phyloP scores from a whole-genome alignment of 2,329 filamentous ascomycete species.

The Curvularia lunata region DNA sequence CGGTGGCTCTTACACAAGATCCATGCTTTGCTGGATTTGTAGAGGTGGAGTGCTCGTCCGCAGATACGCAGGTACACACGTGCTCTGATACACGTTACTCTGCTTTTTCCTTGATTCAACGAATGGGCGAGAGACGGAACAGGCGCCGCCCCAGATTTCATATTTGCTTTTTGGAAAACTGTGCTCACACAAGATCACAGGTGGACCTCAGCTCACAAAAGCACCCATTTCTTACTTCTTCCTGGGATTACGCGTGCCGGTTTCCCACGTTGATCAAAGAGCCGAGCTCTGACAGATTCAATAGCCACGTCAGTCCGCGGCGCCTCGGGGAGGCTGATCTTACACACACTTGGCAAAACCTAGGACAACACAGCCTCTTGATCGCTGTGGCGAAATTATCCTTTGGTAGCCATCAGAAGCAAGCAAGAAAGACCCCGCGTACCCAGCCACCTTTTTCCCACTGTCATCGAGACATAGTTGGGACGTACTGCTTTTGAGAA shows the following conservation, averaged over 20 bases:
- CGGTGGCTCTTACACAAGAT: neutral
- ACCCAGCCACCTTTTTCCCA: neutral
- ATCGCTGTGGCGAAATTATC: neutral
- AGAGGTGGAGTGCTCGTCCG: neutral
- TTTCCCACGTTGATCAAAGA: neutral
- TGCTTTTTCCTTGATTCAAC: neutral
- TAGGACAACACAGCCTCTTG: neutral
- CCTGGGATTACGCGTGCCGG: neutral
- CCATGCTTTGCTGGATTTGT: neutral
- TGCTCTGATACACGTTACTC: neutral
- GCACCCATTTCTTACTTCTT: conserved; percentile 1
- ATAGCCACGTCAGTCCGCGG: conserved; percentile 3
- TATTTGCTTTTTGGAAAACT: neutral
- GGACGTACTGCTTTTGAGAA: neutral
- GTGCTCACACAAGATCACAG: neutral
- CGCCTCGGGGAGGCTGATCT: conserved; percentile 1
- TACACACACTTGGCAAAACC: neutral
- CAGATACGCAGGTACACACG: neutral
- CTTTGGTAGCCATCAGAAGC: neutral
- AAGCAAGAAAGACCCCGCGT: neutral
- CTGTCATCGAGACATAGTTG: neutral
- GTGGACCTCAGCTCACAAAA: neutral
- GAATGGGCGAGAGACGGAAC: neutral
- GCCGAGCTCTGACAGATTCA: neutral
- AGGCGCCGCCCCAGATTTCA: neutral